Base-by-base conservation (phyloP, 164 flowering plant genomes). In the Sedum album region DNA sequence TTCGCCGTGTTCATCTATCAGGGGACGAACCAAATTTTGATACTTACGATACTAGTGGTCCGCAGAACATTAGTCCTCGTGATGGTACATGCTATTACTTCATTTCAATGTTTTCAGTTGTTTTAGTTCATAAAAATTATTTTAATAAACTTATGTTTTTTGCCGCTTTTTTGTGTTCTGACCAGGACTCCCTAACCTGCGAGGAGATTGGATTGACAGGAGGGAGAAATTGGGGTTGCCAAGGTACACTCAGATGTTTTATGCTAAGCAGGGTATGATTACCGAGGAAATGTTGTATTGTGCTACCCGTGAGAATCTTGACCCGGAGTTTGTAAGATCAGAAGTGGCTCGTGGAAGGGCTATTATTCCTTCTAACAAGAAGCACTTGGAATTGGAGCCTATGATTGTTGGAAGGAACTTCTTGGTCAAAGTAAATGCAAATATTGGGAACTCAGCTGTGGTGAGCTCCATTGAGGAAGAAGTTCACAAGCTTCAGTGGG, bases 321-420 rank as follows among this genome's bases (percentile, higher is more conserved):
- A 95, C 70, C 96, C 99, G 2, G 99, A 95, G 69, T 95, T 92
- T 73, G 91, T 95, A 70, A 83, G 97, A 71, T 86, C 96, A 66
- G 99, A 95, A 78, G 98, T 95, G 73, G 99, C 99, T 46, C 93
- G 97, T 66, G 99, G 99, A 3, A 84, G 98, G 60, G 99, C 99
- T 55, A 95, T 95, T 69, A 95, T 95, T 39, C 99, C 98, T 73
- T 95, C 99, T 67, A 95, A 95, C 85, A 95, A 95, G 80, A 95
- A 85, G 78, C 99, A 95, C 78, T 74, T 87, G 49, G 99, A 95
- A 78, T 73, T 95, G 77, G 99, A 95, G 77, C 99, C 99, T 2
- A 95, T 88, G 97, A 73, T 95, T 17, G 96, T 95, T 68, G 99
- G 99, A 57, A 87, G 99, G 70, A 90, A 95, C 46, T 95, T 95